Percentiles rank a stretch among this genome's conserved stretches.
Conservation (phyloP, 2,329 filamentous ascomycete genomes). For the Claviceps arundinis region DNA sequence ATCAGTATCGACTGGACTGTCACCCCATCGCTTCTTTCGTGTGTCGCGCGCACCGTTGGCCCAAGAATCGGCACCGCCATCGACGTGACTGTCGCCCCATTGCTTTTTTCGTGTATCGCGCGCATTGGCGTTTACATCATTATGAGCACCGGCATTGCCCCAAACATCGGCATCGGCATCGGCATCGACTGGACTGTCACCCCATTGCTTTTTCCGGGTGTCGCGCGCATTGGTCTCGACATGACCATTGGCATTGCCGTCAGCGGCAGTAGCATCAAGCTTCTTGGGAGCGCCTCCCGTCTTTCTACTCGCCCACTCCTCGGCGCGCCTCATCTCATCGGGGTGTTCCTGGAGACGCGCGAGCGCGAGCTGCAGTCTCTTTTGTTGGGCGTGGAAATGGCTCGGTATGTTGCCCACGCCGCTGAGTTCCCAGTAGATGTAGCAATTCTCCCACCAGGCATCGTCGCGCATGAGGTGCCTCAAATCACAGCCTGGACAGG, state of each 20-base stretch:
- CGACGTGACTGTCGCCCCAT: too few species aligned
- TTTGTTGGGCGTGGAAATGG: background rate
- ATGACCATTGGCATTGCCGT: background rate
- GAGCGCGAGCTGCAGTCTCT: background rate
- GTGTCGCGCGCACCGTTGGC: too few species aligned
- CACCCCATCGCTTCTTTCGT: too few species aligned
- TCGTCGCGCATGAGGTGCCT: conserved; percentile 5
- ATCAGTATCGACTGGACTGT: too few species aligned
- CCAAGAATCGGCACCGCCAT: too few species aligned
- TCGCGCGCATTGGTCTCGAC: too few species aligned
- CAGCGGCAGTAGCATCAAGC: background rate
- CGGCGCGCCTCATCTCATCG: conserved; percentile 1
- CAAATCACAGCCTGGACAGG: conserved; percentile 5
- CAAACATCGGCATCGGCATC: too few species aligned
- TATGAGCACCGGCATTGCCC: too few species aligned
- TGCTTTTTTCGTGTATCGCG: too few species aligned
- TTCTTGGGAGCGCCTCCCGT: background rate
- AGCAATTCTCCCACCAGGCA: conserved; percentile 9
- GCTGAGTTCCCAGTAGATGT: conserved; percentile 4
- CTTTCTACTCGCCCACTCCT: conserved; percentile 1
- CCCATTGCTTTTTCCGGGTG: too few species aligned
- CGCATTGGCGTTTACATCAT: too few species aligned
- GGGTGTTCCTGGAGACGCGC: conserved; percentile 2
- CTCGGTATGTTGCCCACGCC: conserved; percentile 1
- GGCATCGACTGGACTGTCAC: too few species aligned